Evolutionary conservation across 768 basidiomycete species (phyloP).

Genomic region (Phanerochaete carnosa): DNA sequence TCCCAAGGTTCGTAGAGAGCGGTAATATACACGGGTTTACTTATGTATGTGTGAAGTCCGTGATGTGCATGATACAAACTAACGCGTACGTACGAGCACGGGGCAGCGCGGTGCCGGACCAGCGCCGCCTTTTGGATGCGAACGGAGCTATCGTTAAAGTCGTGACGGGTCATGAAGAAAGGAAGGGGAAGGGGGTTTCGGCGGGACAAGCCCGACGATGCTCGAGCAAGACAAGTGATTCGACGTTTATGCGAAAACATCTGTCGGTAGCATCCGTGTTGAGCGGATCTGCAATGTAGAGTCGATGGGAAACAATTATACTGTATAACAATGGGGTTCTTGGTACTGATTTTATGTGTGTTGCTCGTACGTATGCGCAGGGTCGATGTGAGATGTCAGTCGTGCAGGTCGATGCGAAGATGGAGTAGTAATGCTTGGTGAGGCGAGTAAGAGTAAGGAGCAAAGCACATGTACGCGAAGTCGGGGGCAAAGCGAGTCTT

Average conservation of each 20-base stretch:
- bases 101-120: not conserved
- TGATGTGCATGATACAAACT: not conserved
- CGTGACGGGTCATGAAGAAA: not conserved
- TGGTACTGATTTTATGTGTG: not conserved
- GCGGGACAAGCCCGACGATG: not conserved
- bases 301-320: not conserved
- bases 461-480: not conserved
- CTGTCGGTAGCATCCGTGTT: not conserved
- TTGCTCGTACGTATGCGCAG: not conserved
- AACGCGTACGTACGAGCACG: not conserved
- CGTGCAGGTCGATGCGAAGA: not conserved
- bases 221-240: not conserved
- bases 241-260: not conserved
- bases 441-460: not conserved
- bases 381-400: no score
- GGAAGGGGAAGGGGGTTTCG: not conserved
- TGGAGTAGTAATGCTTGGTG: not conserved
- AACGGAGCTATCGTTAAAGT: not conserved
- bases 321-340: not conserved
- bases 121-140: not conserved
- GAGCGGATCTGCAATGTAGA: not conserved
- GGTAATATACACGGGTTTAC: not conserved
- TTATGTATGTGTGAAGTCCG: not conserved
- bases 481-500: not conserved
- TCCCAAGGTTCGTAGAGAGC: no score